A percentile compares a stretch with the other conserved stretches of the same genome.
Evolutionary conservation across 805 yeast species (phyloP).

Genomic region (Schizosaccharomyces osmophilus): DNA sequence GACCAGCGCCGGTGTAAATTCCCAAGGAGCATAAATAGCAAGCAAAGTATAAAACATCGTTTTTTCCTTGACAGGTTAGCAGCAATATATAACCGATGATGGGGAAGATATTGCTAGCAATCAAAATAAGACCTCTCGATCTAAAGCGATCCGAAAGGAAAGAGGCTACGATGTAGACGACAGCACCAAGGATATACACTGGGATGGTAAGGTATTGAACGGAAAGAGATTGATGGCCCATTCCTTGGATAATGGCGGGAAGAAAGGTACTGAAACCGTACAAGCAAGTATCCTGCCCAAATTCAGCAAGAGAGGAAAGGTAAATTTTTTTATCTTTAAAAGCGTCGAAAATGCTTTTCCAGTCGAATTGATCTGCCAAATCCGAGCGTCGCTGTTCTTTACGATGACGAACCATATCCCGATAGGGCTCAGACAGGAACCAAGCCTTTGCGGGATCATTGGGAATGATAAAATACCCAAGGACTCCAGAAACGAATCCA

Average conservation of each 20-base stretch:
- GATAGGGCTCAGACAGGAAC: slow-evolving; percentile 20
- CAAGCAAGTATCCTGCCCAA: neutral
- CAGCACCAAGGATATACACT: slow-evolving; percentile 60
- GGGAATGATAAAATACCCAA: slow-evolving; percentile 13
- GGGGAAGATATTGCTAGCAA: slow-evolving; percentile 15
- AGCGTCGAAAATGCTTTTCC: neutral
- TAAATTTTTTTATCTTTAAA: neutral
- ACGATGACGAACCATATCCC: slow-evolving; percentile 17
- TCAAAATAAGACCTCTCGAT: slow-evolving; percentile 13
- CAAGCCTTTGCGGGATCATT: slow-evolving; percentile 21
- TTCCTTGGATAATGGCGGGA: neutral
- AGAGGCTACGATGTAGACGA: slow-evolving; percentile 34
- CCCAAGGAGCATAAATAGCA: neutral
- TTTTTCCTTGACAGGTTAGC: neutral
- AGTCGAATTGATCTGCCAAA: slow-evolving; percentile 2
- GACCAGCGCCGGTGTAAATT: neutral
- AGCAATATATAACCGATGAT: slow-evolving; percentile 3
- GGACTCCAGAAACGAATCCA: slow-evolving; percentile 18
- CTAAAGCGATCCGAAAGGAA: slow-evolving; percentile 31
- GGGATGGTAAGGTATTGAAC: slow-evolving; percentile 65
- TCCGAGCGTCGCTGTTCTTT: neutral
- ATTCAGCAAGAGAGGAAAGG: neutral
- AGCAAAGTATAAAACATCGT: neutral
- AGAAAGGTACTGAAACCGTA: slow-evolving; percentile 1
- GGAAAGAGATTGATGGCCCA: slow-evolving; percentile 16